A percentile compares a stretch with the other conserved stretches of the same genome.
Evolutionary conservation across 106 monocot genomes (phyloP).

Genomic region (Acanthochlamys bracteata): DNA sequence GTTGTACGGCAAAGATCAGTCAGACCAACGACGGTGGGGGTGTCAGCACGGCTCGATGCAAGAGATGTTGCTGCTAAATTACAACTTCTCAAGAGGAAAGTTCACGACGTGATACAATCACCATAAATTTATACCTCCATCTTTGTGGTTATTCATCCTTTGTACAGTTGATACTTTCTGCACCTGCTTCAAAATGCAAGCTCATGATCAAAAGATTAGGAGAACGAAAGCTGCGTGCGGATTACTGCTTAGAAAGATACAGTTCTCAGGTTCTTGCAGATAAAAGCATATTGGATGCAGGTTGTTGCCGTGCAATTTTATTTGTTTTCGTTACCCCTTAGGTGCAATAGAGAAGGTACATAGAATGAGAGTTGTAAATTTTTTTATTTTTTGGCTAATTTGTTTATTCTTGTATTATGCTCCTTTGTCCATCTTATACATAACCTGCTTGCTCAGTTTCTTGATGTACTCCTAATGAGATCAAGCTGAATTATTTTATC

Average conservation of each 20-base stretch:
- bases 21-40: constrained; percentile 63
- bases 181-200: background rate
- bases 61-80: constrained; percentile 12
- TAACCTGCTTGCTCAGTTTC: no score
- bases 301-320: no score
- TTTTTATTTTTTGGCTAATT: constrained; percentile 1
- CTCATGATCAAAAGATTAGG: background rate
- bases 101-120: constrained; percentile 12
- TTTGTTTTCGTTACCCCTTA: background rate
- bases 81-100: constrained; percentile 18
- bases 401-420: no score
- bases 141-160: background rate
- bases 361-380: constrained; percentile 8
- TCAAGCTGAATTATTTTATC: no score
- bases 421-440: no score
- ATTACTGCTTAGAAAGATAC: background rate
- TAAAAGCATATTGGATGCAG: no score
- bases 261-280: background rate
- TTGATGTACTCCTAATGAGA: no score
- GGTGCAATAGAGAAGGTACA: background rate
- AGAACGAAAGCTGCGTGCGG: no score
- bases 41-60: constrained; percentile 72
- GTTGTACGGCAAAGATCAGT: constrained; percentile 62
- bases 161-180: constrained; percentile 12
- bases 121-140: background rate